Percentiles rank a stretch among this genome's conserved stretches.
These are phyloP conservation scores for grape (Vitis vinifera) DNA, from an alignment of 164 flowering plant genomes.

Conservation along the genomic window ASM3070453v1 NC_081808.1:24894501-24895000, in stretches of 20 bases:
- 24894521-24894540: background rate
- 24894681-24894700: conserved; percentile 85
- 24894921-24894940: background rate
- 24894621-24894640: conserved; percentile 36
- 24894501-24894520: conserved; percentile 6
- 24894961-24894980: background rate
- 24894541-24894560: conserved; percentile 3
- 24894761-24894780: background rate
- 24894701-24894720: conserved; percentile 66
- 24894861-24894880: background rate
- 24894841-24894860: background rate
- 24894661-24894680: conserved; percentile 76
- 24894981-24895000: background rate
- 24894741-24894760: conserved; percentile 15
- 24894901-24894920: background rate
- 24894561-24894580: conserved; percentile 14
- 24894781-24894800: background rate
- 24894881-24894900: background rate
- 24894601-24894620: conserved; percentile 11
- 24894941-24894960: background rate
- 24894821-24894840: background rate
- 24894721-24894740: conserved; percentile 44
- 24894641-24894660: conserved; percentile 46
- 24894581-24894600: conserved; percentile 8
- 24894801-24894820: background rate